Evolutionary conservation across 352 stramenopile genomes (phyloP).

Genomic region (Phytophthora fragariaefolia): DNA sequence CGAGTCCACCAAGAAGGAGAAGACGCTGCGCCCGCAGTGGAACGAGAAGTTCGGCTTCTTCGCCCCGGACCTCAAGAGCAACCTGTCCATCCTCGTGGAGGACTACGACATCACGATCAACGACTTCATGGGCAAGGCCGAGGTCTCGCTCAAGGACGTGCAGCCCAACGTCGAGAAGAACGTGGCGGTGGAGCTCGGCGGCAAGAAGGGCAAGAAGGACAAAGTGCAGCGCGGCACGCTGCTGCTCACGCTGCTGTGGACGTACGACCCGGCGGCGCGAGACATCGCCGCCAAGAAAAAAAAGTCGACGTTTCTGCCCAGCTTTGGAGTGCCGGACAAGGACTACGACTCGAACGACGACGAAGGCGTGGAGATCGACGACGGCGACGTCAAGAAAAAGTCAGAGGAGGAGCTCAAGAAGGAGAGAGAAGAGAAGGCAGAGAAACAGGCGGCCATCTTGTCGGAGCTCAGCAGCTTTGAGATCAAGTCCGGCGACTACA

Average conservation of each 20-base stretch:
- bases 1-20: conserved; percentile 76
- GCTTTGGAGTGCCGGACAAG: conserved; percentile 65
- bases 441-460: conserved; percentile 81
- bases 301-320: conserved; percentile 61
- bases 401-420: conserved; percentile 74
- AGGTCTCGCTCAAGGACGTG: conserved; percentile 62
- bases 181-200: conserved; percentile 61
- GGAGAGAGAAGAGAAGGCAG: conserved; percentile 70
- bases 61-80: conserved; percentile 58
- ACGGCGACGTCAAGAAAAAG: conserved; percentile 57
- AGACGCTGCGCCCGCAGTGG: conserved; percentile 76
- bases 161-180: conserved; percentile 60
- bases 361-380: conserved; percentile 65
- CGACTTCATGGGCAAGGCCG: conserved; percentile 80
- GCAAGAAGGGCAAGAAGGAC: conserved; percentile 73
- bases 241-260: conserved; percentile 67
- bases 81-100: conserved; percentile 64
- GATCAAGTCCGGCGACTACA: conserved; percentile 90
- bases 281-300: conserved; percentile 80
- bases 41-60: conserved; percentile 87
- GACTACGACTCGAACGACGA: conserved; percentile 78
- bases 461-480: conserved; percentile 80
- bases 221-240: conserved; percentile 68
- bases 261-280: conserved; percentile 51
- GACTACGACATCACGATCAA: conserved; percentile 83